phyloP scores from a whole-genome alignment of 2,329 filamentous ascomycete genomes.

The Uncinocarpus reesii region DNA sequence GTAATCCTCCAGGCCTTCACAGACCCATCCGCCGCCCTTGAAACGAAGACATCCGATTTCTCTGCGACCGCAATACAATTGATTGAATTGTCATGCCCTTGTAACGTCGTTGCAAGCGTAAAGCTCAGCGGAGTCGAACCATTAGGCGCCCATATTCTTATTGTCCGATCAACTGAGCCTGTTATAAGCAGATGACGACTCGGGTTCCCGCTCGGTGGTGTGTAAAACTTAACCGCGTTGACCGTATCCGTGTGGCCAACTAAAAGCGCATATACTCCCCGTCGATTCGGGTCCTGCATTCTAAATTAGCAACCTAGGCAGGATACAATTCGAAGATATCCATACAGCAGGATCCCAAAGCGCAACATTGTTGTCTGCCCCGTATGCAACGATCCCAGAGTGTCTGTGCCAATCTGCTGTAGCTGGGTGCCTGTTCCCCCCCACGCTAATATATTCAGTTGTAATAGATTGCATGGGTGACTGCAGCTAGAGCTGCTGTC shows the following conservation, averaged over 20 bases:
- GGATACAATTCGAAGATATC: too few species aligned
- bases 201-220: conserved; percentile 36
- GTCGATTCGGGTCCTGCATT: conserved; percentile 33
- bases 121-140: conserved; percentile 27
- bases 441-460: conserved; percentile 56
- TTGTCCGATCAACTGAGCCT: conserved; percentile 68
- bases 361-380: conserved; percentile 78
- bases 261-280: conserved; percentile 58
- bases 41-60: conserved; percentile 43
- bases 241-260: conserved; percentile 68
- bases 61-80: conserved; percentile 49
- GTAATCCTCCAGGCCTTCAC: conserved; percentile 59
- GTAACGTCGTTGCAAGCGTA: conserved; percentile 40
- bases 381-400: conserved; percentile 68
- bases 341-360: conserved; percentile 73
- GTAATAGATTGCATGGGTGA: conserved; percentile 31
- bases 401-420: conserved; percentile 76
- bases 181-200: conserved; percentile 53
- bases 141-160: conserved; percentile 52
- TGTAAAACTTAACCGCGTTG: conserved; percentile 72
- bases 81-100: conserved; percentile 62
- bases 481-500: neutral
- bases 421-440: conserved; percentile 80
- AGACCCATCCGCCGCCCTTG: conserved; percentile 53
- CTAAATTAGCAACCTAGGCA: conserved; percentile 2